These are phyloP conservation scores for Taphrina pruni DNA, from an alignment of 1,139 yeast genomes.

Conservation along the genomic window DNA sequence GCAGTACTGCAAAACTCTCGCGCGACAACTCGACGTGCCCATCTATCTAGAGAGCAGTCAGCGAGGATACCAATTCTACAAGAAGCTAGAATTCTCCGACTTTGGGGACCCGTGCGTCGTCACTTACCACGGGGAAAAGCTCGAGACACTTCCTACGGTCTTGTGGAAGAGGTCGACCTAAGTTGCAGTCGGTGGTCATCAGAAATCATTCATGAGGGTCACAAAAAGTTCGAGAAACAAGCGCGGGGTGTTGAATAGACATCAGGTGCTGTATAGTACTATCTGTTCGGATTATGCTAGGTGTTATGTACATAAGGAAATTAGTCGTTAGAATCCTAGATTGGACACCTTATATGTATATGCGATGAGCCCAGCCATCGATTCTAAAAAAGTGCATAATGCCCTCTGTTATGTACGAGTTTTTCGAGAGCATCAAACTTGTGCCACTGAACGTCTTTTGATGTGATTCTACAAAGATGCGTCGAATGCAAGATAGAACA, in stretches of 20 bases:
- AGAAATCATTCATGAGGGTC: not conserved
- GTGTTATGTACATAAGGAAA: not conserved
- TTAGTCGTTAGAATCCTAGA: constrained; percentile 3
- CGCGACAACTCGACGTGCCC: constrained; percentile 16
- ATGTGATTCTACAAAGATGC: not conserved
- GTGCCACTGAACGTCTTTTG: not conserved
- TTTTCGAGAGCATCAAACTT: too few species aligned
- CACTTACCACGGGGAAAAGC: constrained; percentile 3
- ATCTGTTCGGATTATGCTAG: not conserved
- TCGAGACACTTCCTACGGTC: not conserved
- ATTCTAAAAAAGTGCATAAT: too few species aligned
- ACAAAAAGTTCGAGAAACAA: not conserved
- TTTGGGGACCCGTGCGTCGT: constrained; percentile 13
- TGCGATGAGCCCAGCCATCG: not conserved
- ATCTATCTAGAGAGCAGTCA: constrained; percentile 24
- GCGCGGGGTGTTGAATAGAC: not conserved
- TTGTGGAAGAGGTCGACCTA: not conserved
- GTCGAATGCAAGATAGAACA: too few species aligned
- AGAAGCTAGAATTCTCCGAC: constrained; percentile 23
- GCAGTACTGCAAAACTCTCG: not conserved
- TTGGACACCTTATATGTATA: not conserved
- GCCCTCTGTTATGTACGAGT: too few species aligned
- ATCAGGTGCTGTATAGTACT: too few species aligned
- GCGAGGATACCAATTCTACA: constrained; percentile 28
- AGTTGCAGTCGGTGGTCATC: not conserved